Percentiles rank a stretch among this genome's conserved stretches.
These are phyloP conservation scores for Leccinum boreale DNA, from an alignment of 768 basidiomycete species.

Conservation along the genomic window DNA sequence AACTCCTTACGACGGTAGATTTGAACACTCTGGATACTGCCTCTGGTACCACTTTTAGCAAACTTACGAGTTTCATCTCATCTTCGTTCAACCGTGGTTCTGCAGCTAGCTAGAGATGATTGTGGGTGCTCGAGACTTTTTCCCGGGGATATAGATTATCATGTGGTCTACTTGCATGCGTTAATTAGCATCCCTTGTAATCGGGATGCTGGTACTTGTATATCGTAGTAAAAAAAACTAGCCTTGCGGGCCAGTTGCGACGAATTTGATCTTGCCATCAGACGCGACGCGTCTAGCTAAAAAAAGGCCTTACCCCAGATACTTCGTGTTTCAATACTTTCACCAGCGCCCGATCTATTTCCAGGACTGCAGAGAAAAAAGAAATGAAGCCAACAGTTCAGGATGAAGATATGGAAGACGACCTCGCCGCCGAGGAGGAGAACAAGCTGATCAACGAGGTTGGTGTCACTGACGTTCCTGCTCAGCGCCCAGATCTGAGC, in stretches of 20 bases:
- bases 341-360: neutral
- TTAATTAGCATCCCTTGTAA: neutral
- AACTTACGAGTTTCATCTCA: neutral
- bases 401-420: conserved; percentile 72
- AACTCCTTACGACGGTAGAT: conserved; percentile 10
- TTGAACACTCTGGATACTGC: neutral
- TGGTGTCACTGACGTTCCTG: conserved; percentile 17
- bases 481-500: conserved; percentile 8
- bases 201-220: neutral
- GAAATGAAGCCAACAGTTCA: conserved; percentile 46
- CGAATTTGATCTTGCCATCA: neutral
- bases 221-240: neutral
- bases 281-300: conserved; percentile 28
- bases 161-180: neutral
- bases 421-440: conserved; percentile 79
- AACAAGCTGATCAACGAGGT: conserved; percentile 89
- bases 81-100: neutral
- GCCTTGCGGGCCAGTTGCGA: neutral
- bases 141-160: neutral
- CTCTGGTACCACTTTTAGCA: neutral
- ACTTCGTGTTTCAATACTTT: neutral
- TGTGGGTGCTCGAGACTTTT: neutral
- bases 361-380: conserved; percentile 22
- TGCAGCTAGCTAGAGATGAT: neutral
- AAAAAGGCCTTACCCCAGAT: neutral